Conservation (phyloP, 139 green algal species). For the Coccomyxa sp. region DNA sequence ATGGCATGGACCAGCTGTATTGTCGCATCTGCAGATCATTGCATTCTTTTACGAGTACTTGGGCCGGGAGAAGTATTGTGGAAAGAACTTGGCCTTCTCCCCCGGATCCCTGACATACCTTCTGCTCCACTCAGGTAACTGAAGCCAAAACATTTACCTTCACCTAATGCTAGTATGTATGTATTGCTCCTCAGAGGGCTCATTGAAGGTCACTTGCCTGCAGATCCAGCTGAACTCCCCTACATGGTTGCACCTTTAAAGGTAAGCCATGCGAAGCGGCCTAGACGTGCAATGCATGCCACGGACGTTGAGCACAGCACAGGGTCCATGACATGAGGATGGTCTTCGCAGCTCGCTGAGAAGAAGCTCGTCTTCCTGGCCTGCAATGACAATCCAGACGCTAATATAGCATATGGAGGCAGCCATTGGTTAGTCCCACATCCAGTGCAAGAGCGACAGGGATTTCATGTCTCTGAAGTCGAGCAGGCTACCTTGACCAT, state of each 20-base stretch:
- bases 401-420: not conserved
- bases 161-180: not conserved
- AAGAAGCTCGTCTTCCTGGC: not conserved
- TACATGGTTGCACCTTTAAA: not conserved
- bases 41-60: not conserved
- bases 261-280: not conserved
- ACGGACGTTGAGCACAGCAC: not conserved
- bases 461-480: too few relatives aligned
- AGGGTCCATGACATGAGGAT: not conserved
- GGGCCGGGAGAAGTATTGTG: not conserved
- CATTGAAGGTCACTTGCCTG: not conserved
- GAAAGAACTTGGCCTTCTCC: not conserved
- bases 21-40: not conserved
- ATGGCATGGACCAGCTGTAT: not conserved
- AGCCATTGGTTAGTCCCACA: not conserved
- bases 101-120: not conserved
- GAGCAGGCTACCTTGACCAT: too few relatives aligned
- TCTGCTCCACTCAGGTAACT: not conserved
- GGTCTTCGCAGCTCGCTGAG: not conserved
- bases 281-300: not conserved
- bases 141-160: not conserved
- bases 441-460: too few relatives aligned
- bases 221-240: not conserved
- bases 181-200: not conserved
- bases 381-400: not conserved